Conservation (phyloP, 2,329 filamentous ascomycete species). For the Ophiostoma tasmaniense region DNA sequence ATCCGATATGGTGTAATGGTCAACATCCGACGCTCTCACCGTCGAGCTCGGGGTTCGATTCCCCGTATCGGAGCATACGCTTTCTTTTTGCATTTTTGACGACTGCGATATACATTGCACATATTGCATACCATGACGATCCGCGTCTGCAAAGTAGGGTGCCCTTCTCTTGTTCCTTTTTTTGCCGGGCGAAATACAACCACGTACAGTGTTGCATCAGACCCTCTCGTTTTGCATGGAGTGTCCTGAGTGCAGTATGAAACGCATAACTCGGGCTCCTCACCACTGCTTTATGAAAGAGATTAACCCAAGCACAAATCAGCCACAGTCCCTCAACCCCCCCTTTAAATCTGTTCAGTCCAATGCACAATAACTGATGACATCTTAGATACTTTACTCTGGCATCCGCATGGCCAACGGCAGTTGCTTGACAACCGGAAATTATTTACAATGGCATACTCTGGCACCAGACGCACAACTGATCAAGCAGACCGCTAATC, state of each 20-base stretch:
- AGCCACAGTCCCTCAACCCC: too few species aligned
- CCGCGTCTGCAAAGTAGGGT: too few species aligned
- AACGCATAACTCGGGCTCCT: neutral
- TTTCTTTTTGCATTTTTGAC: conserved; percentile 4
- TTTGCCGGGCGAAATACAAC: neutral
- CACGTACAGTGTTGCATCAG: neutral
- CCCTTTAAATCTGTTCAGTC: too few species aligned
- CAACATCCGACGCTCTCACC: conserved; percentile 22
- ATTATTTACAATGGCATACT: neutral
- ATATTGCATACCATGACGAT: neutral
- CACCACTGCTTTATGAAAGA: neutral
- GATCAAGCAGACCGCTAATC: neutral
- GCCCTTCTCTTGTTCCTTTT: neutral
- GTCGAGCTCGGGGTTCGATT: conserved; percentile 22
- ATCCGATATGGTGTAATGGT: conserved; percentile 22
- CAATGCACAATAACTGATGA: neutral
- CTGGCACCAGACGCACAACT: neutral
- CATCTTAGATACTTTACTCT: neutral
- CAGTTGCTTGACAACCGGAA: neutral
- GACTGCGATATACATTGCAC: neutral
- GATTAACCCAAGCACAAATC: neutral
- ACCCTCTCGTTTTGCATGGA: neutral
- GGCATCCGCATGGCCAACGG: neutral
- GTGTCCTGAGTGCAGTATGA: neutral
- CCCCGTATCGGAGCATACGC: conserved; percentile 19